Evolutionary conservation across 805 yeast genomes (phyloP).

Genomic region (Ogataea haglerorum): DNA sequence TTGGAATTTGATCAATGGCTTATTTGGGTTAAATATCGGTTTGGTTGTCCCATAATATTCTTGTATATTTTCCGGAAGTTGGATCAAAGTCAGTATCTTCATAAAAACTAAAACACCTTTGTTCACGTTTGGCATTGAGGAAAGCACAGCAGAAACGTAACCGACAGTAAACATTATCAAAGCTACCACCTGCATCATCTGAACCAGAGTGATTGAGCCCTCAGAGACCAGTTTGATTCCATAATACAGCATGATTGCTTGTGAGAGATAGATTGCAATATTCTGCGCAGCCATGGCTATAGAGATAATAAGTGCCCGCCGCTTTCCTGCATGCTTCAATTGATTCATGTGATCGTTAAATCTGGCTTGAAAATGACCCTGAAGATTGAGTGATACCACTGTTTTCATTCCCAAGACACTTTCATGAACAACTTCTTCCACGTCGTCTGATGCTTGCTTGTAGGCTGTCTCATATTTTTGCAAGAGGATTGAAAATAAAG

Average conservation of each 20-base stretch:
- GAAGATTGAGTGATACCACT: slow-evolving; percentile 54
- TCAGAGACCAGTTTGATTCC: slow-evolving; percentile 70
- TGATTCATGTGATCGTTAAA: slow-evolving; percentile 32
- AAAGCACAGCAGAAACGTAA: slow-evolving; percentile 55
- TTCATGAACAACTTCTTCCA: slow-evolving; percentile 54
- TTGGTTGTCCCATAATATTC: slow-evolving; percentile 37
- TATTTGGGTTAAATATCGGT: slow-evolving; percentile 23
- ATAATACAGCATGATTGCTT: slow-evolving; percentile 71
- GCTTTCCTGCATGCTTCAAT: slow-evolving; percentile 40
- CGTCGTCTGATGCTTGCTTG: slow-evolving; percentile 49
- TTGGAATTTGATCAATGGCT: slow-evolving; percentile 38
- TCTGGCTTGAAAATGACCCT: slow-evolving; percentile 41
- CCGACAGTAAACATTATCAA: slow-evolving; percentile 70
- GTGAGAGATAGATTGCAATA: slow-evolving; percentile 55
- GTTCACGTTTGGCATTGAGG: slow-evolving; percentile 72
- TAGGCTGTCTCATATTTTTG: slow-evolving; percentile 58
- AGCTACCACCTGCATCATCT: slow-evolving; percentile 66
- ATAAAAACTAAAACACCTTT: slow-evolving; percentile 76
- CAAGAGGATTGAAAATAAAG: slow-evolving; percentile 47
- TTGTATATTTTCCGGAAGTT: slow-evolving; percentile 31
- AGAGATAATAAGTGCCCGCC: slow-evolving; percentile 61
- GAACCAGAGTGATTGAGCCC: slow-evolving; percentile 51
- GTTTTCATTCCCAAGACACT: slow-evolving; percentile 59
- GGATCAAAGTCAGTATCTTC: slow-evolving; percentile 42
- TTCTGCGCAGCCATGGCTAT: slow-evolving; percentile 60